Evolutionary conservation across 768 basidiomycete species (phyloP), one percentile per base, ranked within the genome.

Genomic region (Mycena kentingensis): DNA sequence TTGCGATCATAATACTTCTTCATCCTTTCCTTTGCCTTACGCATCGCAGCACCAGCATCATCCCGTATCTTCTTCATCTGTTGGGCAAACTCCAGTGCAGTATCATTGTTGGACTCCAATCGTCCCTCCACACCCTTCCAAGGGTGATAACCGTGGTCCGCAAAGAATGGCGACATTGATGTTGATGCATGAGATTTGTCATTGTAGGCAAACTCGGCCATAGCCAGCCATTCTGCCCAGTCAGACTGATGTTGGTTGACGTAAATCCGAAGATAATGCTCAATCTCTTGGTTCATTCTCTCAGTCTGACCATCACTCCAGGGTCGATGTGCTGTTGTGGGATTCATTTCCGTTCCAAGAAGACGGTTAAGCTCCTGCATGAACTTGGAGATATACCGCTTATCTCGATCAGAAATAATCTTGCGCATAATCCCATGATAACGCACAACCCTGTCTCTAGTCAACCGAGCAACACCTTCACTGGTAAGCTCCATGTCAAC

Each of bases 251-350:
- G 54, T 39, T 69, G 60, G 43, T 70, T 66, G 31, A 58, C 42
- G 0, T 7, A 71, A n/a, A n/a, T n/a, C n/a, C n/a, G n/a, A n/a
- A n/a, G n/a, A n/a, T n/a, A n/a, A n/a, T n/a, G n/a, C n/a, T n/a
- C n/a, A n/a, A n/a, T n/a, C n/a, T n/a, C n/a, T n/a, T n/a, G n/a
- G n/a, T n/a, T n/a, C n/a, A n/a, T 57, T 0, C 65, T 48, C 48
- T 80, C 75, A 0, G 73, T 74, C 36, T 75, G 71, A 0, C 77
- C 73, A 48, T 77, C 70, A 2, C 69, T 70, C 44, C 75, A 68
- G 0, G 74, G 77, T 39, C 76, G 75, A 41, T 69, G 74, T 1
- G 72, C 72, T 0, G 75, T 76, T 15, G 63, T 65, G 0, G 69
- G 59, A 27, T 63, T 67, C 3, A 45, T 49, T 13, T 67, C 39